phyloP scores from a whole-genome alignment of 1,284 basidiomycete genomes.

The Malassezia pachydermatis region DNA sequence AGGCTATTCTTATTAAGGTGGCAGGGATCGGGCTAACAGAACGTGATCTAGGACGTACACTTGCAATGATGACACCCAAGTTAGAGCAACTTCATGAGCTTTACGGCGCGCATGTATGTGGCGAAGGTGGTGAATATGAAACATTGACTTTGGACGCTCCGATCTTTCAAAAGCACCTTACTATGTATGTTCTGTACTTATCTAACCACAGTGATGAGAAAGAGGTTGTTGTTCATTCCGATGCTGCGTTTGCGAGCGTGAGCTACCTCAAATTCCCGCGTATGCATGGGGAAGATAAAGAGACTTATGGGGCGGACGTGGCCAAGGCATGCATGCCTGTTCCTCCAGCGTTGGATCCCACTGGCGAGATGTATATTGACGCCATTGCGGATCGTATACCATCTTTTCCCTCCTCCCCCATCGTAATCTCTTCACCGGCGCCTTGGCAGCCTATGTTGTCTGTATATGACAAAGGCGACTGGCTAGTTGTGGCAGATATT shows the following conservation, averaged over 20 bases:
- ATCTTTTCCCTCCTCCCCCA: too few relatives aligned
- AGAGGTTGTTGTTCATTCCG: slow-evolving; percentile 36
- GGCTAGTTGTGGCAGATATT: slow-evolving; percentile 9
- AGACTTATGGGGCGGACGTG: neutral
- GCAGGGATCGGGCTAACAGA: slow-evolving; percentile 80
- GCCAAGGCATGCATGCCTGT: neutral
- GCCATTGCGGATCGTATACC: too few relatives aligned
- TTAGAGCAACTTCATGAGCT: slow-evolving; percentile 63
- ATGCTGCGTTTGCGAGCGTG: slow-evolving; percentile 37
- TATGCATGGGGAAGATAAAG: slow-evolving; percentile 28
- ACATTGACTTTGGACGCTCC: slow-evolving; percentile 82
- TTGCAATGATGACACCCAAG: slow-evolving; percentile 65
- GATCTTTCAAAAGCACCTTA: slow-evolving; percentile 68
- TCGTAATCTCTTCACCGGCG: too few relatives aligned
- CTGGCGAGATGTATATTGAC: too few relatives aligned
- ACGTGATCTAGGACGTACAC: slow-evolving; percentile 64
- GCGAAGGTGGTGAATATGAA: slow-evolving; percentile 98
- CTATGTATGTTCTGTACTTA: slow-evolving; percentile 55
- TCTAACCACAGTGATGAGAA: slow-evolving; percentile 20
- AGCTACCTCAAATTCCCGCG: slow-evolving; percentile 32
- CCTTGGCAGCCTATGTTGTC: neutral
- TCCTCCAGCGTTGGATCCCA: slow-evolving; percentile 23
- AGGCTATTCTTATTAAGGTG: slow-evolving; percentile 84
- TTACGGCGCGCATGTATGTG: slow-evolving; percentile 88
- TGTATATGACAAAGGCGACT: neutral